Conservation (phyloP, 331 rosid species). For the Rosa hybrid region DNA sequence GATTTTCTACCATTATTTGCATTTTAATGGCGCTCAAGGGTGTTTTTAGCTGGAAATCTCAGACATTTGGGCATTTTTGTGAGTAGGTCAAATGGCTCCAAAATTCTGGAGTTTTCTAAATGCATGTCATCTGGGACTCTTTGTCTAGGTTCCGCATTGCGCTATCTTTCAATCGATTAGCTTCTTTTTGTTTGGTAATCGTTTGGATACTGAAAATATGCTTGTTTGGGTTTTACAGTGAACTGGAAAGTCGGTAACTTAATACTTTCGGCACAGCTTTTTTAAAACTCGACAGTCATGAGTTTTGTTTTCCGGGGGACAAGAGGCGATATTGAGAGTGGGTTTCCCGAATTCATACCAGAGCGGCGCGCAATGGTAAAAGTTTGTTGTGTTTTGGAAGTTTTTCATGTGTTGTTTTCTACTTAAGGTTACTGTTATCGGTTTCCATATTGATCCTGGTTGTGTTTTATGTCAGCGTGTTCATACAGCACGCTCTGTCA, state of each 20-base stretch:
- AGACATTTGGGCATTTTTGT: background rate
- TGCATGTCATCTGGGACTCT: background rate
- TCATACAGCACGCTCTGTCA: constrained; percentile 74
- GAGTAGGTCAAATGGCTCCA: background rate
- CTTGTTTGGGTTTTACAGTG: constrained; percentile 21
- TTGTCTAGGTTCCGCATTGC: background rate
- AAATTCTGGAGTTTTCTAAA: background rate
- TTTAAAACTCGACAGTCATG: constrained; percentile 47
- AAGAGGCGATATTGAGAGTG: constrained; percentile 83
- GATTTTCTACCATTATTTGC: background rate
- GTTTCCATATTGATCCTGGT: constrained; percentile 24
- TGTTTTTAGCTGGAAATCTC: background rate
- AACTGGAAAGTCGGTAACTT: constrained; percentile 23
- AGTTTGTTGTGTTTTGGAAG: background rate
- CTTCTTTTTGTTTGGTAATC: constrained; percentile 9
- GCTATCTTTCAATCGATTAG: background rate
- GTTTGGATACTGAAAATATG: constrained; percentile 12
- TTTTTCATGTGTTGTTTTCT: background rate
- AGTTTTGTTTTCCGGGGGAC: constrained; percentile 95
- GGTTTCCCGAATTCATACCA: constrained; percentile 73
- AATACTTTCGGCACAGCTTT: constrained; percentile 11
- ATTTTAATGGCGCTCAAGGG: background rate
- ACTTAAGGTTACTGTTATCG: background rate
- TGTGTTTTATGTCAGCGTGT: constrained; percentile 60
- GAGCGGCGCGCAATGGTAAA: constrained; percentile 84